Evolutionary conservation across 2,329 filamentous ascomycete genomes (phyloP).

Genomic region (Penicillium occitanis): DNA sequence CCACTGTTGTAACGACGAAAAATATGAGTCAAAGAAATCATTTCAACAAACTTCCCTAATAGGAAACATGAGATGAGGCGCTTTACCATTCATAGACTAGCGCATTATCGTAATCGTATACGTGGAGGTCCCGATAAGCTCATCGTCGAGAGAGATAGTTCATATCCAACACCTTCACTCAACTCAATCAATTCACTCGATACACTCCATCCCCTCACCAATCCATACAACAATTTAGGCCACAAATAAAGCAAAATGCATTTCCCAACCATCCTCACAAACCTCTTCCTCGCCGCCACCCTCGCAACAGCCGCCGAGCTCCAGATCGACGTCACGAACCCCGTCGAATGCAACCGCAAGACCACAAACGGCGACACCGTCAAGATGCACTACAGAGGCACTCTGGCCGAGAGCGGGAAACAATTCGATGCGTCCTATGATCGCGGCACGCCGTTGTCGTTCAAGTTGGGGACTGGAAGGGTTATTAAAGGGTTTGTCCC

Average conservation of each 20-base stretch:
- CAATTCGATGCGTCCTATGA: constrained; percentile 86
- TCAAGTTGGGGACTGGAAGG: constrained; percentile 74
- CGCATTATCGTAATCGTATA: not conserved
- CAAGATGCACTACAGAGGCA: constrained; percentile 85
- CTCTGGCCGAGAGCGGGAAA: constrained; percentile 67
- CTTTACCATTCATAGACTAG: not conserved
- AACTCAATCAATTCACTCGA: not conserved
- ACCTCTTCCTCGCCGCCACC: constrained; percentile 13
- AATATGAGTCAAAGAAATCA: not conserved
- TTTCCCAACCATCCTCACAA: constrained; percentile 16
- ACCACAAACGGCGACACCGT: constrained; percentile 74
- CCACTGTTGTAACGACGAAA: not conserved
- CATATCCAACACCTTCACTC: not conserved
- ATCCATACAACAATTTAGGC: not conserved
- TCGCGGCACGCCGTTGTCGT: constrained; percentile 71
- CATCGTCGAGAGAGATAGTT: too few species aligned
- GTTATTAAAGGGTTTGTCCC: constrained; percentile 80
- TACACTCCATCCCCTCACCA: not conserved
- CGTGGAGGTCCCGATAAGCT: constrained; percentile 11
- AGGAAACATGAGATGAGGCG: not conserved
- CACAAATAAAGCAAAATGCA: constrained; percentile 7
- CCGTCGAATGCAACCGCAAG: constrained; percentile 77
- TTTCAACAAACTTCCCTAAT: not conserved
- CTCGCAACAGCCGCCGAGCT: constrained; percentile 47
- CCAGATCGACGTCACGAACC: constrained; percentile 72